Base-by-base conservation (phyloP, 2,329 filamentous ascomycete species). In the Metarhizium album region DNA sequence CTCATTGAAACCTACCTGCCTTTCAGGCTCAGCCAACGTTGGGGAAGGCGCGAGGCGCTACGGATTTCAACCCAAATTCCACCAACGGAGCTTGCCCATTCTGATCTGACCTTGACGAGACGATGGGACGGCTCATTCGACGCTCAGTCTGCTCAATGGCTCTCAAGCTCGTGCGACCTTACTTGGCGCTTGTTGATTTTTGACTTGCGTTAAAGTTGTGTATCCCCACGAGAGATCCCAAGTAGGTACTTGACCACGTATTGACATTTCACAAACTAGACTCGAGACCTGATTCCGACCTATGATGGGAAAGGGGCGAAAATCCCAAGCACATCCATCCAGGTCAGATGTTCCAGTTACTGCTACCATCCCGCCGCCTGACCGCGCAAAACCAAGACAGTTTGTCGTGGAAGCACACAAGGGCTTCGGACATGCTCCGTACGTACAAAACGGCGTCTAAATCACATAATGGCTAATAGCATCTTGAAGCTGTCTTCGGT, bases 381-480 rank as follows among this genome's bases (percentile, higher is more conserved):
- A 13, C 11, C 11, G 27, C 16, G 37, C 37, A 40, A n/a, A 40
- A 22, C 37, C 37, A 40, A 40, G 7, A 18, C 37, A 40, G n/a
- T 11, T 20, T 22, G 37, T 40, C 20, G 7, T 14, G 37, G 18
- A 40, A 6, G 13, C 37, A 40, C 47, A 16, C 38, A 13, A 22
- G 4, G 37, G 13, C 27, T 20, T 9, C 35, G 16, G 27, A n/a
- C 31, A n/a, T 16, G n/a, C n/a, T n/a, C n/a, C n/a, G n/a, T n/a
- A n/a, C n/a, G n/a, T n/a, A n/a, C n/a, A n/a, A n/a, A 24, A 49
- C 31, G 45, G 49, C 45, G 38, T 43, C 45, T 51, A 38, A 4
- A 35, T 35, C 37, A n/a, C 14, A 37, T 37, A 46, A 51, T 35
- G 33, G 27, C n/a, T 23, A 50, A 4, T 13, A 8, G 11, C 9